A percentile compares a stretch with the other conserved stretches of the same genome.
phyloP scores from a whole-genome alignment of 495 filamentous ascomycete species.

The Penicillium flavigenum region DNA sequence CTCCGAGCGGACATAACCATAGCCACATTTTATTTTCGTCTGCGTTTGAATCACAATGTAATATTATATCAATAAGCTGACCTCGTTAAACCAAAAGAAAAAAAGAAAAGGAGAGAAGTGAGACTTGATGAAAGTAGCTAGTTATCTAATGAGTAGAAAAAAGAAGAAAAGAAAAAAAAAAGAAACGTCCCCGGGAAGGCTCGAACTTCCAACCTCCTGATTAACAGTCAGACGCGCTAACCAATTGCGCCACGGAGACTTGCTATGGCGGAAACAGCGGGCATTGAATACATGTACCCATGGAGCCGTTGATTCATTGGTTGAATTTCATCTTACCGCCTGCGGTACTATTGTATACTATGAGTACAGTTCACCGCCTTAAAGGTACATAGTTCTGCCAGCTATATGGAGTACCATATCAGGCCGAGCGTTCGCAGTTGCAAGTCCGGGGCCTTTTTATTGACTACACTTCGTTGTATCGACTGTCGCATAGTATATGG shows the following conservation, averaged over 20 bases:
- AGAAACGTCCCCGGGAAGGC: conserved; percentile 42
- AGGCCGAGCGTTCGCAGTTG: too few species aligned
- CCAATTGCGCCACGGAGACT: conserved; percentile 50
- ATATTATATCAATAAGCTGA: background rate
- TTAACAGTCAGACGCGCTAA: conserved; percentile 54
- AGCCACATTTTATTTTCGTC: conserved; percentile 9
- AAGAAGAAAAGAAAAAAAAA: conserved; percentile 16
- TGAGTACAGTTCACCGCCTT: too few species aligned
- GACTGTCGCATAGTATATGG: too few species aligned
- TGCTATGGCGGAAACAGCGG: too few species aligned
- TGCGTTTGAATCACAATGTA: background rate
- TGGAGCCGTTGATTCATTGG: too few species aligned
- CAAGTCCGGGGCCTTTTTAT: too few species aligned
- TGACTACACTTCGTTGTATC: too few species aligned
- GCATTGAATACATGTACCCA: too few species aligned
- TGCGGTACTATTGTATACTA: too few species aligned
- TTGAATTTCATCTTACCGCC: too few species aligned
- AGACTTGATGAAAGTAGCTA: background rate
- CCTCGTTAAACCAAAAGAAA: background rate
- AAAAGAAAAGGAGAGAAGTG: background rate
- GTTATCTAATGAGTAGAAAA: background rate
- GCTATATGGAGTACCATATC: too few species aligned
- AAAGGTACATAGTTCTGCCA: too few species aligned
- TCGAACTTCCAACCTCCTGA: conserved; percentile 52
- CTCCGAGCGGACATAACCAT: background rate